Base-by-base conservation (phyloP, 192 early-diverging fungal genomes). In the Backusella mclennaniae region DNA sequence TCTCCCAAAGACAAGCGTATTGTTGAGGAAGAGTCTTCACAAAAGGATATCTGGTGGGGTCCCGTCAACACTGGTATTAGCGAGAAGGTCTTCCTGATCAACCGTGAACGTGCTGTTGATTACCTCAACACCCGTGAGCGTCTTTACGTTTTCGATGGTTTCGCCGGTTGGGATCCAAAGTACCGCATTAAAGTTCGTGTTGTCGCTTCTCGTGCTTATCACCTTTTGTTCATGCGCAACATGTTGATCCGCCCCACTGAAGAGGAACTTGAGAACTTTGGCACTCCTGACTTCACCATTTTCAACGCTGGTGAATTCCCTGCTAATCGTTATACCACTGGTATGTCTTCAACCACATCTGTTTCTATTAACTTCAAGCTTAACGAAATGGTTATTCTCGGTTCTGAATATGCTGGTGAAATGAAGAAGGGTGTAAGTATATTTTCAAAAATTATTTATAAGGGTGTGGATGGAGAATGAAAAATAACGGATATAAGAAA, bases 371-470 rank as follows among this genome's bases (percentile, higher is more conserved):
- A 94, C 92, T 99, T 99, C 75, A 91, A 93, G 82, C 92, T 94
- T 84, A 82, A 83, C 36, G 95, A 99, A 85, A 99, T 99, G 97
- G 94, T 99, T 41, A 99, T 99, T 69, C 89, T 99, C 49, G 97
- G 97, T 63, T 96, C 96, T 75, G 94, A 98, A 84, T 99, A 99
- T 79, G 97, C 97, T 73, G 97, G 97, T 72, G 97, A 99, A 87
- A 99, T 99, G 97, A 99, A 99, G 89, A 99, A 99, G 92, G 97
- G 97, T 83, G 86, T 92, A 79, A 81, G 84, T 86, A 41, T 63
- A 72, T 52, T 66, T 71, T 26, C 6, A 41, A 66, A 33, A 35
- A 23, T 1, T 39, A 11, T 39, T 39, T 39, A 39, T 39, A 39
- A 39, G 38, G 38, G 15, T 26, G 52, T 36, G 15, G 53, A 19